A percentile compares a stretch with the other conserved stretches of the same genome.
Conservation (phyloP, 176 grass and related monocot genomes). For the Triticum dicoccoides region DNA sequence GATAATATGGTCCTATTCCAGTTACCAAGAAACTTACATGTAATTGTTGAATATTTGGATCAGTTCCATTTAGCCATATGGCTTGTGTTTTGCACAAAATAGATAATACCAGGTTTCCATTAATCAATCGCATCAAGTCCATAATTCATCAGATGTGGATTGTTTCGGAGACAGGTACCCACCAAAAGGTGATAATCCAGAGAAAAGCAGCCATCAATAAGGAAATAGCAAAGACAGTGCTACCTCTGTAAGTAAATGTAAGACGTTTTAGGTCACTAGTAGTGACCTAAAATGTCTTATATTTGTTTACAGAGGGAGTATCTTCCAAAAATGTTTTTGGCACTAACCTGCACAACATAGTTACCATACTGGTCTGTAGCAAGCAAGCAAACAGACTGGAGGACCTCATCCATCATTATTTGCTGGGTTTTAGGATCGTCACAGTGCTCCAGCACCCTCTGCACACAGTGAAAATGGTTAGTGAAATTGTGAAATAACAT, state of each 20-base stretch:
- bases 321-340: background rate
- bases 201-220: background rate
- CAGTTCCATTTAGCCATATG: background rate
- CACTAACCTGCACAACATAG: slow-evolving; percentile 83
- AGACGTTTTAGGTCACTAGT: too few species aligned
- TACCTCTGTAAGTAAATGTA: too few species aligned
- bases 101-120: too few species aligned
- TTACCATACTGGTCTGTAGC: slow-evolving; percentile 88
- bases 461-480: slow-evolving; percentile 18
- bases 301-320: too few species aligned
- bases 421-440: slow-evolving; percentile 70
- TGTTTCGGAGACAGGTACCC: background rate
- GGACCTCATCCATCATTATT: slow-evolving; percentile 90
- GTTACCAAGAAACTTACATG: background rate
- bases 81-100: background rate
- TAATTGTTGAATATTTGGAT: background rate
- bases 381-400: slow-evolving; percentile 60
- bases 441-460: slow-evolving; percentile 84
- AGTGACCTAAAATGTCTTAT: too few species aligned
- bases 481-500: background rate
- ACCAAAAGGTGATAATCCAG: background rate
- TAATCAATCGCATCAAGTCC: background rate
- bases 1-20: background rate
- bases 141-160: background rate
- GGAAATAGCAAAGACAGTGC: too few species aligned